phyloP scores from a whole-genome alignment of 2,329 filamentous ascomycete genomes.

The Chrysoporthe austroafricana region DNA sequence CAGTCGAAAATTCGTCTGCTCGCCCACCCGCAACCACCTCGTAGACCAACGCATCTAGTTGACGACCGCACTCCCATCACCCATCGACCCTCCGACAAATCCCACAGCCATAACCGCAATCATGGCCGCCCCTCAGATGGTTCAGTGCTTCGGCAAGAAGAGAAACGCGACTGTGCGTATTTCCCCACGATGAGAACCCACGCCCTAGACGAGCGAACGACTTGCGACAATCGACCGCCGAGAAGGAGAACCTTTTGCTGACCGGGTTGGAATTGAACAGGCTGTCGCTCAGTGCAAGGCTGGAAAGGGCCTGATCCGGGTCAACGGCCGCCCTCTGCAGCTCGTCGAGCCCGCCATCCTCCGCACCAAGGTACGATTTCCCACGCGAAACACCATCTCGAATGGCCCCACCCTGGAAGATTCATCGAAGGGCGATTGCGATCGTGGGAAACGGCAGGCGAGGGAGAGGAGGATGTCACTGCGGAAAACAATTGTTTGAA shows the following conservation, averaged over 20 bases:
- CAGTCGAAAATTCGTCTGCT: constrained; percentile 29
- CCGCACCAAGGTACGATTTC: constrained; percentile 82
- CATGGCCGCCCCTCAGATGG: constrained; percentile 80
- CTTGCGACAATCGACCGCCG: constrained; percentile 12
- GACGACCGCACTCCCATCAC: constrained; percentile 20
- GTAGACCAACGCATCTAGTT: constrained; percentile 12
- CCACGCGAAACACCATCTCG: constrained; percentile 12
- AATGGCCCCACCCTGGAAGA: constrained; percentile 4
- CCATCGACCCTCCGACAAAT: constrained; percentile 22
- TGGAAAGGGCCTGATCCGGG: constrained; percentile 82
- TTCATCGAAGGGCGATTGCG: neutral
- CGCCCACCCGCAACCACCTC: constrained; percentile 12
- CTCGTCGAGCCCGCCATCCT: constrained; percentile 96
- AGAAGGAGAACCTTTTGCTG: constrained; percentile 23
- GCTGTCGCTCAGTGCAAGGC: constrained; percentile 32
- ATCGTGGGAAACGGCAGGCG: neutral
- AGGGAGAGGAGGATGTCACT: constrained; percentile 3
- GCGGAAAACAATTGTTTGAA: neutral
- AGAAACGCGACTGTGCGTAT: constrained; percentile 72
- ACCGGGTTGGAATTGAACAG: constrained; percentile 22
- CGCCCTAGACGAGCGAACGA: constrained; percentile 15
- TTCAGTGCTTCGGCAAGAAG: constrained; percentile 99
- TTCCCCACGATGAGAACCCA: constrained; percentile 13
- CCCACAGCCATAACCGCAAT: constrained; percentile 45
- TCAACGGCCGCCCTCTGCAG: constrained; percentile 94